Base-by-base conservation (phyloP, 257 asterid genomes). In the Fraxinus americana region DNA sequence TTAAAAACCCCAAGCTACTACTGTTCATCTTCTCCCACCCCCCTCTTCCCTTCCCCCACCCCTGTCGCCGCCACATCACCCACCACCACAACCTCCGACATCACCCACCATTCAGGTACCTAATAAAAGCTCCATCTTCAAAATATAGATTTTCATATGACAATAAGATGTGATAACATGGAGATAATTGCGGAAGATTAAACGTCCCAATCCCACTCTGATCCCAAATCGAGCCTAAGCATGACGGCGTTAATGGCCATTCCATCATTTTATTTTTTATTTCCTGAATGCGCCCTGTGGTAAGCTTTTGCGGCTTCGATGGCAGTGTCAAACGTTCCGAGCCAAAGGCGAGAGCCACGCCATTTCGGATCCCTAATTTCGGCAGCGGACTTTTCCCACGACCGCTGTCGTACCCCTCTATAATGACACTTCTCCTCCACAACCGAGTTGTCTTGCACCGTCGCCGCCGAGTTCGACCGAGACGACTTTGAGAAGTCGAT, bases 341-440 rank as follows among this genome's bases (percentile, higher is more conserved):
- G 83, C 94, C 97, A 91, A 25, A 90, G 88, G 10, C 93, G 83
- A 0, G 90, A 83, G 7, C 94, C 93, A 0, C 89, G 82, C 39
- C 89, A 81, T 32, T 72, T 75, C 5, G 97, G 92, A 35, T 90
- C 91, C 0, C 94, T 91, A 12, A 91, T 91, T 91, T 91, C 94
- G 79, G 92, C 90, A 12, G 97, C 92, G 72, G 74, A 91, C 75
- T 87, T 91, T 0, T 94, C 97, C 94, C 92, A 91, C 30, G 87
- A 87, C 73, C 91, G 82, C 78, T 75, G 85, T 75, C 91, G 45
- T 43, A 87, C 89, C 4, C 91, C 91, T 35, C 86, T 50, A 81
- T 85, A 87, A 48, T 75, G 86, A 66, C 72, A 72, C 43, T 34
- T 13, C 71, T 59, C 77, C 67, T 78, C 80, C 61, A 10, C 68